Evolutionary conservation across 2,329 filamentous ascomycete genomes (phyloP), one percentile per base, ranked within the genome.

Genomic region (Colletotrichum salicis): DNA sequence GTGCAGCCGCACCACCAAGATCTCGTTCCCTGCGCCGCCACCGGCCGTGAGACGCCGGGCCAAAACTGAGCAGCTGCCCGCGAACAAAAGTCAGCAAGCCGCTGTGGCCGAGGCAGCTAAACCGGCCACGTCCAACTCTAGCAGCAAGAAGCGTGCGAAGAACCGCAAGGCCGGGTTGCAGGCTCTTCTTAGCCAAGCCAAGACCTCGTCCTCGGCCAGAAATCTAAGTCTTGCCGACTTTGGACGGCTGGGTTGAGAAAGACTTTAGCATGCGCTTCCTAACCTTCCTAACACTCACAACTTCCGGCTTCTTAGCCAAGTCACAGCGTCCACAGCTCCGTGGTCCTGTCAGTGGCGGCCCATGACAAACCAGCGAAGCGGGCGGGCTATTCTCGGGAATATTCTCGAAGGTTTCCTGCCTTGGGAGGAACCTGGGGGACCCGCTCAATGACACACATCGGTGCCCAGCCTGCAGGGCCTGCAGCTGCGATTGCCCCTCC

Each of bases 111-210:
- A 69, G 35, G 52, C 58, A 35, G 64, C 73, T 4, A 79, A 79
- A 52, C 57, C 75, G 48, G 52, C 68, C 19, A 83, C 85, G 2
- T 82, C 86, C 41, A 90, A 88, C 77, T 86, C 88, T 8, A 89
- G 82, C 80, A 91, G 88, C 81, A 91, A 90, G 81, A 92, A 91
- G 81, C 85, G 90, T 61, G 88, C 90, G 37, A 92, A 90, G 81
- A 88, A 83, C 72, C 85, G 90, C 71, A 93, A 92, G 79, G 88
- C 89, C 41, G 90, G 89, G 1, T 82, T 93, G n/a, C 89, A 92
- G 78, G 90, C 90, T 62, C 79, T 93, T 52, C 82, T 93, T n/a
- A 85, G 86, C 59, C 88, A 89, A 74, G 84, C 83, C 63, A 84
- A 83, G 76, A 76, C 82, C 5, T 76, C 83, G 13, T 82, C 77